Percentiles rank a stretch among this genome's conserved stretches.
Conservation (phyloP, 176 grass and related monocot genomes). For the Microstegium vimineum region DNA sequence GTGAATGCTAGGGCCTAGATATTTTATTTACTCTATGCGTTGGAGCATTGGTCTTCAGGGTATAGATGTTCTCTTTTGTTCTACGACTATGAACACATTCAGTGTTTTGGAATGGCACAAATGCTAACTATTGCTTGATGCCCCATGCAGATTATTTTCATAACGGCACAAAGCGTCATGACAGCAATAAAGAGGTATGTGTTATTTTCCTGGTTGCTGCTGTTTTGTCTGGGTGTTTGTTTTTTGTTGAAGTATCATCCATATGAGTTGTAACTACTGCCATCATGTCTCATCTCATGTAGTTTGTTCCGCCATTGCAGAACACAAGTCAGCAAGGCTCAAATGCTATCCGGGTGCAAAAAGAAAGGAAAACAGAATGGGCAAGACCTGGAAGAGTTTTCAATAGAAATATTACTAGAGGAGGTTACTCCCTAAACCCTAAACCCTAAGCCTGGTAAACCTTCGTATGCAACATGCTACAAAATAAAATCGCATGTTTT, state of each 20-base stretch:
- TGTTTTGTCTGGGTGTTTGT: constrained; percentile 13
- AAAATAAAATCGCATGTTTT: constrained; percentile 4
- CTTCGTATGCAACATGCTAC: not conserved
- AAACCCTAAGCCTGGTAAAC: constrained; percentile 47
- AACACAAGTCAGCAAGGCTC: constrained; percentile 29
- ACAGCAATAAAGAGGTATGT: constrained; percentile 28
- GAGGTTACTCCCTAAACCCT: no score
- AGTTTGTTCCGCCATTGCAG: constrained; percentile 19
- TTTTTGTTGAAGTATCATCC: not conserved
- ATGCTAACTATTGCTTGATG: not conserved
- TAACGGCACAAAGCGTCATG: not conserved
- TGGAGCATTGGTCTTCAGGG: not conserved
- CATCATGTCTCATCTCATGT: constrained; percentile 1
- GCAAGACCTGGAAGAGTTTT: constrained; percentile 34
- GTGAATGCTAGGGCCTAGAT: not conserved
- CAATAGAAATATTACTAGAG: constrained; percentile 33
- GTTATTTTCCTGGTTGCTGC: not conserved
- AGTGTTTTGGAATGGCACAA: not conserved
- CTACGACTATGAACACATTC: not conserved
- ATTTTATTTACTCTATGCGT: not conserved
- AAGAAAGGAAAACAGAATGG: constrained; percentile 19
- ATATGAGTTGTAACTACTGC: not conserved
- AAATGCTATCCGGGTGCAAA: constrained; percentile 22
- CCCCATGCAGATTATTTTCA: constrained; percentile 14
- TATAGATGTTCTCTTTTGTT: not conserved